phyloP scores from a whole-genome alignment of 345 rosid species.

The Moricandia arvensis region DNA sequence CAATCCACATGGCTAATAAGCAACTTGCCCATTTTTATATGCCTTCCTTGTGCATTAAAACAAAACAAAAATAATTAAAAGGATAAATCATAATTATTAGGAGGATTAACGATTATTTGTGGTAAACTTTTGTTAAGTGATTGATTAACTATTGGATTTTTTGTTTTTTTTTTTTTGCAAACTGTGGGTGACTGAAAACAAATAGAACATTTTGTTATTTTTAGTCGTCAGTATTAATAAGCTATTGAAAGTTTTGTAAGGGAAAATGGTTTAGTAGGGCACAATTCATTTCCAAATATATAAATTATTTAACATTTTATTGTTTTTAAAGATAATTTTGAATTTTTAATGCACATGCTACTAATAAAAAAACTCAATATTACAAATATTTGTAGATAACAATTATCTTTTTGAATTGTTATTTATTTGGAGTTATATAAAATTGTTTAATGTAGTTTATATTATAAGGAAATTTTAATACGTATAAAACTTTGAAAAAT shows the following conservation, averaged over 20 bases:
- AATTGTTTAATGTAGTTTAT: not conserved
- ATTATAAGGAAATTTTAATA: too few species aligned
- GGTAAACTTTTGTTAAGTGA: not conserved
- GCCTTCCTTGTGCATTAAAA: not conserved
- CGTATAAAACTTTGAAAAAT: too few species aligned
- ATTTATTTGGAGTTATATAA: too few species aligned
- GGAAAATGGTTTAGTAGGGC: not conserved
- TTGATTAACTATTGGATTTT: not conserved
- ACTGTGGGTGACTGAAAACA: not conserved
- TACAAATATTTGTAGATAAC: not conserved
- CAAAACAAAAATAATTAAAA: not conserved
- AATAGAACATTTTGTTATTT: not conserved
- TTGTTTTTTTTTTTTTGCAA: not conserved
- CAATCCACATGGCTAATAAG: slow-evolving; percentile 32
- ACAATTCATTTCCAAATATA: not conserved
- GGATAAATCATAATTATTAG: not conserved
- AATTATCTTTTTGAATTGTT: not conserved
- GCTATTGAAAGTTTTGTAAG: not conserved
- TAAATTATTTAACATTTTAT: too few species aligned
- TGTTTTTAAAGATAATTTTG: too few species aligned
- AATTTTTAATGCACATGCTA: too few species aligned
- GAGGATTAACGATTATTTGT: not conserved
- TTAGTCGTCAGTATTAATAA: not conserved
- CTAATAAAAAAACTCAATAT: too few species aligned
- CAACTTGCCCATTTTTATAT: slow-evolving; percentile 21